Evolutionary conservation across 177 flowering plant species (phyloP).

Genomic region (Vitis hybrid): DNA sequence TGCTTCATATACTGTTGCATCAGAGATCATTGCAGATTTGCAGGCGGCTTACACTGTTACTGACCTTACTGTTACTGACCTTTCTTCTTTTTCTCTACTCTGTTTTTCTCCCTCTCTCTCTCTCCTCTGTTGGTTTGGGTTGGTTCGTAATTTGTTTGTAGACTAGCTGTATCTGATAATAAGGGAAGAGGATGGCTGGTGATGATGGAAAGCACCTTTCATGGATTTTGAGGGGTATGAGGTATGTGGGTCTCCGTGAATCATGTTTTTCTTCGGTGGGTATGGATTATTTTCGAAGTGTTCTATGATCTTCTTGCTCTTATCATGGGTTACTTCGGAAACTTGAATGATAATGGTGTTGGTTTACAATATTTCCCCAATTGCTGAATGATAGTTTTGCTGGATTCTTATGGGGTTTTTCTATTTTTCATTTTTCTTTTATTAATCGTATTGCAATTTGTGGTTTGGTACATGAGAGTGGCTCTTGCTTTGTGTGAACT

Average conservation of each 20-base stretch:
- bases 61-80: background rate
- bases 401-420: background rate
- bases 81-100: background rate
- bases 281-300: background rate
- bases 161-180: background rate
- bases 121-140: background rate
- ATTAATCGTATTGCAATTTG: too few relatives aligned
- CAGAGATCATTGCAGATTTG: conserved; percentile 11
- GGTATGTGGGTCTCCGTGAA: conserved; percentile 13
- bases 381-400: background rate
- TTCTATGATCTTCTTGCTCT: background rate
- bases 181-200: background rate
- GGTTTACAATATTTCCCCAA: background rate
- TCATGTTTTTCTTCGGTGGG: conserved; percentile 12
- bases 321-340: background rate
- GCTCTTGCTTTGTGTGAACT: too few relatives aligned
- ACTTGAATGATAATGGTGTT: background rate
- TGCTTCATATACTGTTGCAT: conserved; percentile 3
- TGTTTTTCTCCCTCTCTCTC: background rate
- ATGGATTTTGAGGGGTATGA: conserved; percentile 4
- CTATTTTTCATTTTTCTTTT: too few relatives aligned
- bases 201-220: background rate
- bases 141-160: background rate
- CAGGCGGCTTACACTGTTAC: background rate
- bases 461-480: too few relatives aligned